These are phyloP conservation scores for Nicotiana noctiflora DNA, from an alignment of 257 asterid genomes.

Conservation along the genomic window DNA sequence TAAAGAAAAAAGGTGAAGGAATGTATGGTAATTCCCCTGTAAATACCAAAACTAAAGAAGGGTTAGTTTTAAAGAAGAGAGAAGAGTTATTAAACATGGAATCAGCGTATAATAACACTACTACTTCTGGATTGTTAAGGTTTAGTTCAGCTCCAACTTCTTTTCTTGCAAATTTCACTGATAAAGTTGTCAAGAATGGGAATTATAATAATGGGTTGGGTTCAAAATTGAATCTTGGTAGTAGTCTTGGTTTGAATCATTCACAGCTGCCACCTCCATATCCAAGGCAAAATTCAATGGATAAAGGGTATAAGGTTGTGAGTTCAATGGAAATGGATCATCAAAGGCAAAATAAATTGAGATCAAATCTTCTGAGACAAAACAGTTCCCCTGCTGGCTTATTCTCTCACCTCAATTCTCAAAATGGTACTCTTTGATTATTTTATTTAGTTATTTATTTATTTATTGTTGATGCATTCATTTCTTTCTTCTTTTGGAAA, in stretches of 20 bases:
- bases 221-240: constrained; percentile 27
- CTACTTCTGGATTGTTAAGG: constrained; percentile 47
- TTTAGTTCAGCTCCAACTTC: constrained; percentile 76
- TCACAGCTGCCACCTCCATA: constrained; percentile 64
- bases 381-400: constrained; percentile 69
- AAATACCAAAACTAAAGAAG: no score
- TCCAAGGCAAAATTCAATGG: constrained; percentile 37
- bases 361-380: constrained; percentile 48
- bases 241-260: constrained; percentile 15
- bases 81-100: constrained; percentile 33
- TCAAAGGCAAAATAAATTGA: constrained; percentile 26
- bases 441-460: no score
- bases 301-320: constrained; percentile 18
- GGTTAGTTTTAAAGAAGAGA: not conserved
- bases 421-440: constrained; percentile 34
- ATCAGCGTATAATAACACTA: constrained; percentile 16
- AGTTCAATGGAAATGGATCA: constrained; percentile 27
- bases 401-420: constrained; percentile 42
- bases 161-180: constrained; percentile 26
- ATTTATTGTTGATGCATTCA: not conserved
- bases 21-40: constrained; percentile 72
- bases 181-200: constrained; percentile 14
- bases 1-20: not conserved
- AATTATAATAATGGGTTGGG: constrained; percentile 14
- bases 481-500: not conserved